A percentile compares a stretch with the other conserved stretches of the same genome.
phyloP scores from a whole-genome alignment of 2,329 filamentous ascomycete species.

The Scedosporium dehoogii region DNA sequence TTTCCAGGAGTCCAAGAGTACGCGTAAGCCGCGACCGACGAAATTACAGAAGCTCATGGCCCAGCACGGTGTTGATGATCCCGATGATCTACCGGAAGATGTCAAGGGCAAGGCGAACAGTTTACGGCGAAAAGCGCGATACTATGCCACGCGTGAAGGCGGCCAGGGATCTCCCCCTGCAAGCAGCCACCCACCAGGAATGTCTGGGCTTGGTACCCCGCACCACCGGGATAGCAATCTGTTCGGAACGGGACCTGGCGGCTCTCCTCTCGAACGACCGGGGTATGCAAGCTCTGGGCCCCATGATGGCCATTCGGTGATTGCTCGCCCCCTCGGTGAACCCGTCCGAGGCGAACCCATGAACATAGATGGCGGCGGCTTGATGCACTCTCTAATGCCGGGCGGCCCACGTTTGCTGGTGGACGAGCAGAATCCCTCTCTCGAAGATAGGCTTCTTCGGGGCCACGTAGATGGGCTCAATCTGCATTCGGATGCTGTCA shows the following conservation, averaged over 20 bases:
- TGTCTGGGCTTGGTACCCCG: conserved; percentile 7
- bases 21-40: conserved; percentile 87
- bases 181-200: background rate
- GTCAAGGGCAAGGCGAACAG: conserved; percentile 69
- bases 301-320: background rate
- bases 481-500: conserved; percentile 33
- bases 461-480: conserved; percentile 35
- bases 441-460: conserved; percentile 42
- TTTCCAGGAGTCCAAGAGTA: conserved; percentile 79
- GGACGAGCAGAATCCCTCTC: conserved; percentile 25
- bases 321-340: conserved; percentile 13
- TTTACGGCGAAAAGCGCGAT: conserved; percentile 60
- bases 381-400: conserved; percentile 31
- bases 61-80: conserved; percentile 79
- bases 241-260: background rate
- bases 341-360: conserved; percentile 25
- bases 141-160: conserved; percentile 26
- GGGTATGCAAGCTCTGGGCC: background rate
- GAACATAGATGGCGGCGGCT: conserved; percentile 25
- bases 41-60: conserved; percentile 94
- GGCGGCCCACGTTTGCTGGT: conserved; percentile 32
- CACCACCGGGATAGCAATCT: conserved; percentile 7
- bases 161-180: background rate
- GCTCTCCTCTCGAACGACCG: background rate
- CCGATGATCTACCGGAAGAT: conserved; percentile 79